Evolutionary conservation across 2,329 filamentous ascomycete species (phyloP).

Genomic region (Colletotrichum melonis): DNA sequence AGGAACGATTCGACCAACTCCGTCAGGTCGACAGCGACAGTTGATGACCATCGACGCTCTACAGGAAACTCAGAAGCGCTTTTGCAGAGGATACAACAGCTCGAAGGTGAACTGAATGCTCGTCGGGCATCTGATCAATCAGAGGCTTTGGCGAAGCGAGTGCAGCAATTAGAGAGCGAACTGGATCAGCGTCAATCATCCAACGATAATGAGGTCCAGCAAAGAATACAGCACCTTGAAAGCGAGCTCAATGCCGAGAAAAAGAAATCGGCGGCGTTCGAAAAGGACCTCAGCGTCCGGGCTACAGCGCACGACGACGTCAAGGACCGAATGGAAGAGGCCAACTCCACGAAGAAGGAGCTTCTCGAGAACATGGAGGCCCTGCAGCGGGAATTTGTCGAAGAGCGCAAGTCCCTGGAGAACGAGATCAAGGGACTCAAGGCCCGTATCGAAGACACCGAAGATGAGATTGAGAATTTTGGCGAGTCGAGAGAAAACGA

Average conservation of each 20-base stretch:
- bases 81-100: conserved; percentile 63
- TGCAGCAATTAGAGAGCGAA: conserved; percentile 71
- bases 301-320: conserved; percentile 69
- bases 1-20: conserved; percentile 63
- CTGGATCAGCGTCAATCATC: conserved; percentile 56
- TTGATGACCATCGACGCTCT: conserved; percentile 58
- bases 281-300: conserved; percentile 74
- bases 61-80: conserved; percentile 60
- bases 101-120: conserved; percentile 67
- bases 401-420: conserved; percentile 86
- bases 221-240: conserved; percentile 74
- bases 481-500: conserved; percentile 87
- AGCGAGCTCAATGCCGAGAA: conserved; percentile 66
- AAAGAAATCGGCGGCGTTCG: conserved; percentile 72
- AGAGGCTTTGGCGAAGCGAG: conserved; percentile 58
- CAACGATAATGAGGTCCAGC: conserved; percentile 57
- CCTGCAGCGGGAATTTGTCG: conserved; percentile 86
- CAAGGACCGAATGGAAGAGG: conserved; percentile 82
- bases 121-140: conserved; percentile 59
- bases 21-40: conserved; percentile 51
- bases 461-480: conserved; percentile 90
- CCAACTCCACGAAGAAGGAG: conserved; percentile 91
- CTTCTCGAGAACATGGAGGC: conserved; percentile 95
- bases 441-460: conserved; percentile 84
- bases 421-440: conserved; percentile 82